Conservation (phyloP, 345 rosid species). For the Eucalyptus erythrocorys region DNA sequence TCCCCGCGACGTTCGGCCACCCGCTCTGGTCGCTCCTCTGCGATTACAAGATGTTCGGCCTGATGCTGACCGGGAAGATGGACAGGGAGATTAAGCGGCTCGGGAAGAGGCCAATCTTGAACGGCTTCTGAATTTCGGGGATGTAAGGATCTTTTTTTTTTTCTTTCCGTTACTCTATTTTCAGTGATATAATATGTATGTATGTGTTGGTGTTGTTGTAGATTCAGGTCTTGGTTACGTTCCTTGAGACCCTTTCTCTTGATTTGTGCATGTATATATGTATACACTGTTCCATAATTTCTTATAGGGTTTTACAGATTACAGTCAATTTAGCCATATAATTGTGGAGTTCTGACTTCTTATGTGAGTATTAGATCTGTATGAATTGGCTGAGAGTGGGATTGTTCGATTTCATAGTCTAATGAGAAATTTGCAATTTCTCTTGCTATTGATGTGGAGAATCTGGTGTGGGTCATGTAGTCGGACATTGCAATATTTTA, state of each 20-base stretch:
- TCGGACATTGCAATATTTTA: not conserved
- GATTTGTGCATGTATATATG: not conserved
- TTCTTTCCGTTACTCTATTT: not conserved
- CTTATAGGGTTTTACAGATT: not conserved
- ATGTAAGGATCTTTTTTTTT: not conserved
- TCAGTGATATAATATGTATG: not conserved
- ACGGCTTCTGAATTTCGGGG: slow-evolving; percentile 24
- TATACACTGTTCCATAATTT: not conserved
- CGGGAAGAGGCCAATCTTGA: slow-evolving; percentile 80
- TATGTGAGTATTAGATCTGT: not conserved
- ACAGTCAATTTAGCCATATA: not conserved
- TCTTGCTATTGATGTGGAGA: not conserved
- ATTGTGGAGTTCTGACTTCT: not conserved
- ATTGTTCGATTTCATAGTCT: not conserved
- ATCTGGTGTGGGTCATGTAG: not conserved
- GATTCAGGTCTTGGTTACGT: not conserved
- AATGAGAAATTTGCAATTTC: not conserved
- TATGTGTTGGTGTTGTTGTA: not conserved
- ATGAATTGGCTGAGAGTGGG: not conserved
- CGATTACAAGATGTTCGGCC: slow-evolving; percentile 84
- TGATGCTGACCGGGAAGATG: slow-evolving; percentile 91
- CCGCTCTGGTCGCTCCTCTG: slow-evolving; percentile 83
- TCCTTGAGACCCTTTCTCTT: not conserved
- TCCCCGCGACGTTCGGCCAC: slow-evolving; percentile 76
- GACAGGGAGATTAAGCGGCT: slow-evolving; percentile 93